Conservation (phyloP, 495 filamentous ascomycete species). For the Hyphodiscus hymeniophilus region DNA sequence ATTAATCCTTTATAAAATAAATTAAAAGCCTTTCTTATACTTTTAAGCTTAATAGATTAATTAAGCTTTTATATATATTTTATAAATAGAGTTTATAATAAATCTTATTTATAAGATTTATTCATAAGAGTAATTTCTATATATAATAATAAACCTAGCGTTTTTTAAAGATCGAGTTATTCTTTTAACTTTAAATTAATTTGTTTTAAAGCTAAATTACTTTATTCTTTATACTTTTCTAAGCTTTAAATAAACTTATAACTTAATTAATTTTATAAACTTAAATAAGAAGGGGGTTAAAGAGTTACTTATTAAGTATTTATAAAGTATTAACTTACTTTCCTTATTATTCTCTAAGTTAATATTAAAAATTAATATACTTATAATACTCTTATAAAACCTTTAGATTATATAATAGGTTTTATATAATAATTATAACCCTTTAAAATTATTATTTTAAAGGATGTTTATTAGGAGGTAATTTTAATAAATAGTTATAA, state of each 20-base stretch:
- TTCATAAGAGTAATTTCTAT: neutral
- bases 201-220: neutral
- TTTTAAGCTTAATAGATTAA: neutral
- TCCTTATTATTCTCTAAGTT: neutral
- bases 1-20: neutral
- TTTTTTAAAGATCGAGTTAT: neutral
- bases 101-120: constrained; percentile 5
- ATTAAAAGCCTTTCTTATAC: constrained; percentile 1
- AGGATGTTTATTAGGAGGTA: neutral
- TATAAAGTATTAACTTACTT: constrained; percentile 2
- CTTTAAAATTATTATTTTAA: neutral
- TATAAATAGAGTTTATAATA: neutral
- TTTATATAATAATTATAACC: constrained; percentile 1
- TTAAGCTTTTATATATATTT: neutral
- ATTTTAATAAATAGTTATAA: constrained; percentile 6
- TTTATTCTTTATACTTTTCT: neutral
- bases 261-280: neutral
- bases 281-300: neutral
- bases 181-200: neutral
- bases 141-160: neutral
- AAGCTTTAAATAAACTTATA: neutral
- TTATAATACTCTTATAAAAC: neutral
- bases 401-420: constrained; percentile 7
- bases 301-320: constrained; percentile 1
- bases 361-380: neutral